Evolutionary conservation across 768 basidiomycete species (phyloP).

Genomic region (Termitomyces sp.): DNA sequence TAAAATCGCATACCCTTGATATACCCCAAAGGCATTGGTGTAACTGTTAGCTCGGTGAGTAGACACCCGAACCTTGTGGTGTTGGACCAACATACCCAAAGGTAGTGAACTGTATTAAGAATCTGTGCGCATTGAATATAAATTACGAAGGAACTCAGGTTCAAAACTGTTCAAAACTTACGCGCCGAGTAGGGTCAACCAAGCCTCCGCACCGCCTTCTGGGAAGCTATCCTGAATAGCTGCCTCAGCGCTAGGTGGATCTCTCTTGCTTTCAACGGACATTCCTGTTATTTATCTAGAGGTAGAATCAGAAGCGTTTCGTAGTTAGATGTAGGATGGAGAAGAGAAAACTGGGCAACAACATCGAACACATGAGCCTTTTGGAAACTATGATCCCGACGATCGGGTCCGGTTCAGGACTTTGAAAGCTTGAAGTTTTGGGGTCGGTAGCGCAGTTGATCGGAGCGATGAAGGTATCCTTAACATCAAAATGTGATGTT

Average conservation of each 20-base stretch:
- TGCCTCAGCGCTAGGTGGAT: not conserved
- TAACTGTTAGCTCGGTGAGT: not conserved
- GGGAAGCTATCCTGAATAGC: not conserved
- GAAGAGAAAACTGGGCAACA: not conserved
- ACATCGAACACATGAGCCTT: no score
- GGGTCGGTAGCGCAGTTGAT: no score
- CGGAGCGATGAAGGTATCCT: no score
- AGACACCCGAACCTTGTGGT: not conserved
- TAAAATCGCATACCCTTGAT: not conserved
- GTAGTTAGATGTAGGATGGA: not conserved
- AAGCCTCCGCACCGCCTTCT: constrained; percentile 3
- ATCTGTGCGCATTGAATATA: not conserved
- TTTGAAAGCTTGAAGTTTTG: no score
- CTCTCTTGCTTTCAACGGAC: not conserved
- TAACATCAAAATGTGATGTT: no score
- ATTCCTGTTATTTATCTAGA: not conserved
- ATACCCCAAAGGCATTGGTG: constrained; percentile 1
- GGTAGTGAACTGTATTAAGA: not conserved
- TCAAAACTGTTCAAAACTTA: not conserved
- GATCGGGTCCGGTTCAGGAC: no score
- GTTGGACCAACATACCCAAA: not conserved
- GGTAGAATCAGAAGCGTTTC: not conserved
- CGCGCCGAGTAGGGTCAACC: constrained; percentile 11
- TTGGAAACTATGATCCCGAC: no score
- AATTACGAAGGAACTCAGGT: not conserved